phyloP scores from a whole-genome alignment of 2,329 filamentous ascomycete genomes.

The Aspergillus felis region DNA sequence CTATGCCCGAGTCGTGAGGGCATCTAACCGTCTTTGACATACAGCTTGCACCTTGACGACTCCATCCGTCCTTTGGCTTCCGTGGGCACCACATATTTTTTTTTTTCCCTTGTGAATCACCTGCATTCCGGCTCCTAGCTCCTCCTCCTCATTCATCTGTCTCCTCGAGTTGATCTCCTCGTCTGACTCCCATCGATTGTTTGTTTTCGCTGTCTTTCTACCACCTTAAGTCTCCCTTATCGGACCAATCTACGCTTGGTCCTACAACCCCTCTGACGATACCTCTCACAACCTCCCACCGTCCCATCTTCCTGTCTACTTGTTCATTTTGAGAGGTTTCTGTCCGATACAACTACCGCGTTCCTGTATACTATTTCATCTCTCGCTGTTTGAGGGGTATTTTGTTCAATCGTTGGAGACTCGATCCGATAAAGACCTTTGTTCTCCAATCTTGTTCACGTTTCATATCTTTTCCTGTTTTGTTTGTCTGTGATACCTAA shows the following conservation, averaged over 20 bases:
- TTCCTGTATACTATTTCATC: constrained; percentile 14
- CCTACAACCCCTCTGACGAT: constrained; percentile 5
- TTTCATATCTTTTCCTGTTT: constrained; percentile 14
- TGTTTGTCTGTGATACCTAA: constrained; percentile 7
- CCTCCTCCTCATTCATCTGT: constrained; percentile 8
- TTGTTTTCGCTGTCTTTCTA: constrained; percentile 12
- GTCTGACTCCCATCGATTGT: constrained; percentile 8
- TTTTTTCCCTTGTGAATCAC: constrained; percentile 8
- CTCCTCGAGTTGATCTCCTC: not conserved
- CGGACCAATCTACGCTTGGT: constrained; percentile 5
- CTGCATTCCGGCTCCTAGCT: constrained; percentile 10
- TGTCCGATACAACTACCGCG: constrained; percentile 4
- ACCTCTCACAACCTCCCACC: constrained; percentile 7
- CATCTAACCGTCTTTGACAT: not conserved
- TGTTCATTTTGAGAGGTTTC: constrained; percentile 13
- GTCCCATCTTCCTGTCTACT: constrained; percentile 12
- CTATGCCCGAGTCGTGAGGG: not conserved
- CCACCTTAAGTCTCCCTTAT: constrained; percentile 1
- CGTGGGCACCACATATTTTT: constrained; percentile 12
- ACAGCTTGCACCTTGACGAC: not conserved
- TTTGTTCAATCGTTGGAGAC: not conserved
- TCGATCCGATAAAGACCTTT: constrained; percentile 9
- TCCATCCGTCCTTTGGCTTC: constrained; percentile 5
- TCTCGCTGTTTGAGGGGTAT: not conserved
- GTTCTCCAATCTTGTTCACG: constrained; percentile 7